phyloP scores from a whole-genome alignment of 257 asterid species.

The Voacanga thouarsii region DNA sequence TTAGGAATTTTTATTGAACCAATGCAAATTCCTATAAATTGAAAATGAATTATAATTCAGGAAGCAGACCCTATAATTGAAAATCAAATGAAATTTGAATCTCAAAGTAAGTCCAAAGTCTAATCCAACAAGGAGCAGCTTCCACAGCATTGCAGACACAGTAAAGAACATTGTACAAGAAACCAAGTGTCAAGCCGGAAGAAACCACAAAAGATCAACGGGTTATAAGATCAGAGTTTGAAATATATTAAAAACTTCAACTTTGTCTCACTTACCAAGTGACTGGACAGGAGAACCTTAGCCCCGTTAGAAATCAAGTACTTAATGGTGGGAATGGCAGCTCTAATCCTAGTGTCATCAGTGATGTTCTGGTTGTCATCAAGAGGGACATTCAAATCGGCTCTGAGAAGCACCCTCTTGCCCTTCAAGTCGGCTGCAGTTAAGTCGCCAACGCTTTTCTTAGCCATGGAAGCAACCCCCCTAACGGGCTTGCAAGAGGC shows the following conservation, averaged over 20 bases:
- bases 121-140: neutral
- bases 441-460: constrained; percentile 72
- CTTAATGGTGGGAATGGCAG: constrained; percentile 74
- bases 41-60: neutral
- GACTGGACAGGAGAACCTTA: constrained; percentile 61
- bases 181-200: neutral
- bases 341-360: constrained; percentile 79
- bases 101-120: neutral
- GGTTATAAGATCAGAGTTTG: neutral
- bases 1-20: neutral
- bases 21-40: neutral
- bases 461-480: constrained; percentile 48
- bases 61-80: neutral
- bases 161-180: neutral
- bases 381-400: constrained; percentile 75
- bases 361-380: constrained; percentile 63
- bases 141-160: neutral
- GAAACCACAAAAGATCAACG: neutral
- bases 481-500: constrained; percentile 38
- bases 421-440: constrained; percentile 57
- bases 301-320: constrained; percentile 58
- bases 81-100: neutral
- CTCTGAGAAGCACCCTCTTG: constrained; percentile 65
- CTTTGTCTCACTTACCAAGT: constrained; percentile 36
- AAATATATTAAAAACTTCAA: no score